Evolutionary conservation across 345 rosid genomes (phyloP).

Genomic region (Trapa bicornis): DNA sequence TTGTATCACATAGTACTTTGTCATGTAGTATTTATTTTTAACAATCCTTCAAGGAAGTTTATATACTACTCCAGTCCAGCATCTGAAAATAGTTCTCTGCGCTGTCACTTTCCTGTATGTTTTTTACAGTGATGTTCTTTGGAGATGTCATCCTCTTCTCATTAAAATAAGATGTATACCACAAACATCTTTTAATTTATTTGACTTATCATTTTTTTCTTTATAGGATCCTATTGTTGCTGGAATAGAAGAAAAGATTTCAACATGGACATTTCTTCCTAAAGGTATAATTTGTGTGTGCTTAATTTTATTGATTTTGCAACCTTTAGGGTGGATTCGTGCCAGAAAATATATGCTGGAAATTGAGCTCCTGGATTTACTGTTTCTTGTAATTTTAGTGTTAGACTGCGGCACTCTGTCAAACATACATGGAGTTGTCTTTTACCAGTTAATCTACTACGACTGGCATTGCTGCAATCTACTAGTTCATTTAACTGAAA

Average conservation of each 20-base stretch:
- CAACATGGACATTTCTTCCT: conserved; percentile 94
- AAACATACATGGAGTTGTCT: not conserved
- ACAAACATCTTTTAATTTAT: not conserved
- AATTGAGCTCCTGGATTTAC: not conserved
- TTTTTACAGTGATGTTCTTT: not conserved
- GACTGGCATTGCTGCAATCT: not conserved
- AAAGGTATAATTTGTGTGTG: conserved; percentile 42
- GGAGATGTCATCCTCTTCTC: not conserved
- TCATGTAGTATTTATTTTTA: not conserved
- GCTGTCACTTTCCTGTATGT: not conserved
- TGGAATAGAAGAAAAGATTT: conserved; percentile 85
- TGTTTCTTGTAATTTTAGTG: not conserved
- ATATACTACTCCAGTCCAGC: not conserved
- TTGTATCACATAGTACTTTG: not conserved
- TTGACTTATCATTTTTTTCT: not conserved
- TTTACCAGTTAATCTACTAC: not conserved
- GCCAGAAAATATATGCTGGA: not conserved
- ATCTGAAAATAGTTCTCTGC: not conserved
- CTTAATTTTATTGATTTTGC: not conserved
- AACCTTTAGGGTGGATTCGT: not conserved
- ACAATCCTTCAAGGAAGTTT: not conserved
- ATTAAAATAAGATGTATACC: not conserved
- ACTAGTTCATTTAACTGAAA: not conserved
- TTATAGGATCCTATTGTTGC: conserved; percentile 74
- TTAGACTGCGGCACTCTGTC: not conserved